These are phyloP conservation scores for Lophiostoma macrostomum DNA, from an alignment of 495 filamentous ascomycete species.

Conservation along the genomic window DNA sequence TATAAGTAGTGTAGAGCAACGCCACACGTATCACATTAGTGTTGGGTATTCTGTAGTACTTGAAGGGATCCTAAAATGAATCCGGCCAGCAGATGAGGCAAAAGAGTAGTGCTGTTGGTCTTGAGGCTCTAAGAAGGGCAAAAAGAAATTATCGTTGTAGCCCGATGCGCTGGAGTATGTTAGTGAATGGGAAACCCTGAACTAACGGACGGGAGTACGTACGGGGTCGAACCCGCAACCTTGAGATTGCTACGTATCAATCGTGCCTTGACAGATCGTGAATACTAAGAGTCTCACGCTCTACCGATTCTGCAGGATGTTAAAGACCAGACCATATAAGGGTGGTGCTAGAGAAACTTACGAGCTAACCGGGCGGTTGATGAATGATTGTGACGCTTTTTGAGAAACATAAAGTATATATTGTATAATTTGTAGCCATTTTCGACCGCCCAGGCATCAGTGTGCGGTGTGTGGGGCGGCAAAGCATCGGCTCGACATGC, in stretches of 20 bases:
- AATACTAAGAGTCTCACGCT: conserved; percentile 25
- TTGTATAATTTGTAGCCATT: background rate
- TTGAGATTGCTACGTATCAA: conserved; percentile 17
- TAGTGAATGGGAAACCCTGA: background rate
- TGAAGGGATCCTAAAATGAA: too few relatives aligned
- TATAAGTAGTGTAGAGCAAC: too few relatives aligned
- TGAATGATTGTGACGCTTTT: too few relatives aligned
- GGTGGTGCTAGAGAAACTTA: background rate
- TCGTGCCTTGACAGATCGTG: conserved; percentile 15
- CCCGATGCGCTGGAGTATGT: conserved; percentile 1
- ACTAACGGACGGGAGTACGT: background rate
- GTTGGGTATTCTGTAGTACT: too few relatives aligned
- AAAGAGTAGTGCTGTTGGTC: too few relatives aligned
- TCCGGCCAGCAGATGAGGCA: too few relatives aligned
- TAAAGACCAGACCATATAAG: background rate
- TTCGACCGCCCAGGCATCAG: too few relatives aligned
- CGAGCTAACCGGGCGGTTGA: conserved; percentile 12
- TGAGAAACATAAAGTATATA: too few relatives aligned
- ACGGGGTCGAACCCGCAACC: conserved; percentile 12
- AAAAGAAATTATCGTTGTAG: background rate
- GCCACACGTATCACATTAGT: too few relatives aligned
- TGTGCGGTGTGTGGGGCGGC: too few relatives aligned
- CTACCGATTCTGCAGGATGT: conserved; percentile 4
- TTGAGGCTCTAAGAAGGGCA: too few relatives aligned
- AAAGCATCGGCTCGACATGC: too few relatives aligned